Conservation (phyloP, 495 filamentous ascomycete genomes). For the Daldinia caldariorum region DNA sequence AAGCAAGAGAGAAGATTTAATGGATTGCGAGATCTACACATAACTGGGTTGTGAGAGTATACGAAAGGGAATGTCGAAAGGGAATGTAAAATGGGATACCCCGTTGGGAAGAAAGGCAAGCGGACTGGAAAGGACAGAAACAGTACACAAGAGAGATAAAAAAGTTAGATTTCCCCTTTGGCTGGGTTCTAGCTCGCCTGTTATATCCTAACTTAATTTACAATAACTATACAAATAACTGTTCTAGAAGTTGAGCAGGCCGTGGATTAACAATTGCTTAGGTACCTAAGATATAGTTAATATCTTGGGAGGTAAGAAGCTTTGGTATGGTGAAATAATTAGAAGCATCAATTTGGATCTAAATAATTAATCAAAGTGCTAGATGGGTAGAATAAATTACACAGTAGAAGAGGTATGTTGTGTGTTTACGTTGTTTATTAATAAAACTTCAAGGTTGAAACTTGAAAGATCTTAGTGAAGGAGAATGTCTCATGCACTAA, state of each 20-base stretch:
- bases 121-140: slow-evolving; percentile 20
- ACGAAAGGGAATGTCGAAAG: slow-evolving; percentile 34
- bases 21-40: slow-evolving; percentile 16
- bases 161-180: slow-evolving; percentile 9
- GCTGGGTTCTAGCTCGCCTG: slow-evolving; percentile 8
- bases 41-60: slow-evolving; percentile 23
- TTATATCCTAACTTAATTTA: slow-evolving; percentile 10
- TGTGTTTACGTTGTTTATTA: not conserved
- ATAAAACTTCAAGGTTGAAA: not conserved
- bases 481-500: not conserved
- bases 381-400: not conserved
- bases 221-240: not conserved
- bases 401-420: not conserved
- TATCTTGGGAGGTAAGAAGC: too few relatives aligned
- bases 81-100: slow-evolving; percentile 22
- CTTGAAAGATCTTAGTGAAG: not conserved
- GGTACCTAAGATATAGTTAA: too few relatives aligned
- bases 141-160: slow-evolving; percentile 18
- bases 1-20: not conserved
- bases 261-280: too few relatives aligned
- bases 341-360: not conserved
- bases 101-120: slow-evolving; percentile 16
- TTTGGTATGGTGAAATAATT: not conserved
- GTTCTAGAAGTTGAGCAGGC: not conserved
- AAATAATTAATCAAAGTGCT: not conserved